Percentiles rank a stretch among this genome's conserved stretches.
phyloP scores from a whole-genome alignment of 441 rosid genomes.

The Geranium incanum region DNA sequence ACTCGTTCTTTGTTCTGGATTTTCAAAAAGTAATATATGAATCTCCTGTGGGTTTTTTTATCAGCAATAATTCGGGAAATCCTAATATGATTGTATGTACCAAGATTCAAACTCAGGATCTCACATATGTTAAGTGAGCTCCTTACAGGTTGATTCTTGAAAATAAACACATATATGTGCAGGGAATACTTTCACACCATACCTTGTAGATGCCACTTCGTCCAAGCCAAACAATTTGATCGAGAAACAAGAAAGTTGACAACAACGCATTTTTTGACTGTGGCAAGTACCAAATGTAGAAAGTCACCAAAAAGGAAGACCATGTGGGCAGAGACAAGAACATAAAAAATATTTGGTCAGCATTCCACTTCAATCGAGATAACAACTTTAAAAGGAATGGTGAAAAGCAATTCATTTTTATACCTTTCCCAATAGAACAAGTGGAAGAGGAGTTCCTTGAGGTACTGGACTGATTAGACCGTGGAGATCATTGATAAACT shows the following conservation, averaged over 20 bases:
- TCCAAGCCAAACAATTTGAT: constrained; percentile 95
- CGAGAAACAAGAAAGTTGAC: constrained; percentile 90
- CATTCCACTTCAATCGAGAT: too few relatives aligned
- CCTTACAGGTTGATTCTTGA: background rate
- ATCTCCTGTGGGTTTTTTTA: background rate
- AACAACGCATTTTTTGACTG: constrained; percentile 88
- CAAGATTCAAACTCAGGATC: too few relatives aligned
- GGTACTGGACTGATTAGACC: constrained; percentile 81
- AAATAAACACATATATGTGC: background rate
- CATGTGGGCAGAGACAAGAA: background rate
- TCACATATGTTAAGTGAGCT: too few relatives aligned
- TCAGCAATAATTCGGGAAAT: too few relatives aligned
- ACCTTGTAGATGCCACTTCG: constrained; percentile 92
- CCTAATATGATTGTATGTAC: too few relatives aligned
- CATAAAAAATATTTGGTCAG: background rate
- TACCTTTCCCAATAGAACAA: constrained; percentile 87
- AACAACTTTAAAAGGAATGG: too few relatives aligned
- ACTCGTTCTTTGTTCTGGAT: constrained; percentile 73
- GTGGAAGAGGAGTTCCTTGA: constrained; percentile 82
- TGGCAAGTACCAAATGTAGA: constrained; percentile 16
- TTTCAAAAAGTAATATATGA: background rate
- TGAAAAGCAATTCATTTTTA: background rate
- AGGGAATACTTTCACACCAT: constrained; percentile 4
- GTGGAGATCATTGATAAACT: constrained; percentile 93
- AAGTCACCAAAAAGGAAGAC: constrained; percentile 8